phyloP scores from a whole-genome alignment of 345 rosid genomes.

The Eucalyptus sp. region DNA sequence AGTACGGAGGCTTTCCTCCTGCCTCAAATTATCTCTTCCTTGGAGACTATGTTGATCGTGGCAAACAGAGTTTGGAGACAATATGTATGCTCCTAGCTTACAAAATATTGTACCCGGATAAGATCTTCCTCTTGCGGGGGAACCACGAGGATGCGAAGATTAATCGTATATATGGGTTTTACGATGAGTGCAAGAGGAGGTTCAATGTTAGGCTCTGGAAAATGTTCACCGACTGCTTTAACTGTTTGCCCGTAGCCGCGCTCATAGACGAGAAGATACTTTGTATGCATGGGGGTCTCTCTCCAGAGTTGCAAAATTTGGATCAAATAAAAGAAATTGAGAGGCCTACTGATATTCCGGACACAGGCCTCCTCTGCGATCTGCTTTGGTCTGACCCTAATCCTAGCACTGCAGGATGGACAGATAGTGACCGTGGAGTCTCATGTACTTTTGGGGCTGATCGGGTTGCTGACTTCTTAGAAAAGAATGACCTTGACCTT shows the following conservation, averaged over 20 bases:
- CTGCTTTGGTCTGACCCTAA: constrained; percentile 98
- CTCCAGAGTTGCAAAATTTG: constrained; percentile 72
- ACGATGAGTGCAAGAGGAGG: constrained; percentile 93
- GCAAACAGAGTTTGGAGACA: constrained; percentile 94
- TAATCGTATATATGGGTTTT: constrained; percentile 87
- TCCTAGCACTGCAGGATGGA: constrained; percentile 62
- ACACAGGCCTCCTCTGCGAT: constrained; percentile 87
- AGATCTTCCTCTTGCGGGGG: constrained; percentile 70
- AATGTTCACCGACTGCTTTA: constrained; percentile 86
- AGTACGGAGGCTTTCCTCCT: constrained; percentile 90
- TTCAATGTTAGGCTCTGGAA: constrained; percentile 96
- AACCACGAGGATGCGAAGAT: constrained; percentile 98
- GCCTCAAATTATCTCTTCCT: constrained; percentile 86
- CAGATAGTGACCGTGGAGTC: constrained; percentile 85
- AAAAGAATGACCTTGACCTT: constrained; percentile 89
- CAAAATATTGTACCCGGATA: constrained; percentile 71
- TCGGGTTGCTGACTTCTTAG: constrained; percentile 67
- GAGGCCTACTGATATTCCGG: constrained; percentile 93
- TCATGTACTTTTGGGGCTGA: constrained; percentile 91
- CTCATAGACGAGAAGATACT: constrained; percentile 82
- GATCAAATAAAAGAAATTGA: constrained; percentile 67
- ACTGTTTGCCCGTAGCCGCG: constrained; percentile 89
- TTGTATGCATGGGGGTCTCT: constrained; percentile 97
- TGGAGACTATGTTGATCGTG: constrained; percentile 98
- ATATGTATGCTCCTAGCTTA: constrained; percentile 92